These are phyloP conservation scores for Alternaria sp. DNA, from an alignment of 2,329 filamentous ascomycete genomes.

Conservation along the genomic window DNA sequence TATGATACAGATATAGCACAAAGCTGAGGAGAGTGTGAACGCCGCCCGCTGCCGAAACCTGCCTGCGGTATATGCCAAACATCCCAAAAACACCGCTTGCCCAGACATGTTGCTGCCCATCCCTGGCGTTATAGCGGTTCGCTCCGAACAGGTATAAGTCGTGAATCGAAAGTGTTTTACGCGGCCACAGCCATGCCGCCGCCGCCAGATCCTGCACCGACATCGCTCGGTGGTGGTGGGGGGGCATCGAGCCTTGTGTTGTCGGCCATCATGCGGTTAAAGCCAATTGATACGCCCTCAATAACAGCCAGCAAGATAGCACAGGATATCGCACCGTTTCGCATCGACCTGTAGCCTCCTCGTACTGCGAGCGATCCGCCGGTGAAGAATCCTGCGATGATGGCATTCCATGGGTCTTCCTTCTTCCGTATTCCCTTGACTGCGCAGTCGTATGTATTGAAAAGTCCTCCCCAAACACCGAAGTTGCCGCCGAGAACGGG, in stretches of 20 bases:
- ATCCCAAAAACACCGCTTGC: constrained; percentile 31
- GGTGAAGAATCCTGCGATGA: constrained; percentile 96
- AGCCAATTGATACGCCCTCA: constrained; percentile 95
- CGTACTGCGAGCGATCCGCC: constrained; percentile 84
- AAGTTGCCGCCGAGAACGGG: constrained; percentile 98
- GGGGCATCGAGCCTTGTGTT: constrained; percentile 78
- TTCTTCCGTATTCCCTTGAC: constrained; percentile 92
- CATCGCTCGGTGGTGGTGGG: constrained; percentile 53
- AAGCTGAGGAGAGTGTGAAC: constrained; percentile 49
- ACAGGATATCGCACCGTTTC: constrained; percentile 96
- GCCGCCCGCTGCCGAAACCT: constrained; percentile 40
- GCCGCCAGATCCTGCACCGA: constrained; percentile 27
- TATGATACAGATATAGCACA: constrained; percentile 48
- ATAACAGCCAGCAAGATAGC: constrained; percentile 94
- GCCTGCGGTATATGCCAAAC: constrained; percentile 42
- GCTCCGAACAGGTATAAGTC: constrained; percentile 23
- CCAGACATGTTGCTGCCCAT: constrained; percentile 21
- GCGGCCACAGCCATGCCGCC: constrained; percentile 35
- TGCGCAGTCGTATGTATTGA: constrained; percentile 95
- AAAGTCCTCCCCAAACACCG: constrained; percentile 95
- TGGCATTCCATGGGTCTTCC: constrained; percentile 98
- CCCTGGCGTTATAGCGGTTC: constrained; percentile 24
- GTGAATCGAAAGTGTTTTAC: constrained; percentile 25
- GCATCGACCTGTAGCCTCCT: constrained; percentile 88
- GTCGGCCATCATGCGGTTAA: constrained; percentile 92